phyloP scores from a whole-genome alignment of 169 alveolate species.

The Eimeria sp. region DNA sequence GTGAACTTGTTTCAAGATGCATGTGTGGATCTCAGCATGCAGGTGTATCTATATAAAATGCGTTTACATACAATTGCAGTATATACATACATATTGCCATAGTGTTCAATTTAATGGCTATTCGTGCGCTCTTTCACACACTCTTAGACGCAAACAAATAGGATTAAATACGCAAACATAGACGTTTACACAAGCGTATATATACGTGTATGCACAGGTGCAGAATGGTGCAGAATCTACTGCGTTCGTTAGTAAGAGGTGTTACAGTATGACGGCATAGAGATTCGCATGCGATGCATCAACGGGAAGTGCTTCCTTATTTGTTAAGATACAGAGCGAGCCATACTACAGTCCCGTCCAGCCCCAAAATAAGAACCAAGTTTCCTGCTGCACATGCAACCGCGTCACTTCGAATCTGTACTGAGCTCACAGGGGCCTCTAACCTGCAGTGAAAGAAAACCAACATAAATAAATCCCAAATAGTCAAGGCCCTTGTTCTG shows the following conservation, averaged over 20 bases:
- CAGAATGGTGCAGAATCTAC: background rate
- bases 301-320: background rate
- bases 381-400: conserved; percentile 27
- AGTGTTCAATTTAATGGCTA: no score
- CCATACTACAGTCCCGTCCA: conserved; percentile 18
- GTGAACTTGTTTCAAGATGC: no score
- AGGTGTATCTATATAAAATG: no score
- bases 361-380: background rate
- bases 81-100: no score
- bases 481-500: background rate
- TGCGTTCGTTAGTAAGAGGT: no score
- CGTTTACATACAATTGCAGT: no score
- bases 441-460: background rate
- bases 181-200: background rate
- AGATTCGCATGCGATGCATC: background rate
- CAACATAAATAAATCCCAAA: background rate
- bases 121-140: no score
- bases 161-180: background rate
- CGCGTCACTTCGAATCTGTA: background rate
- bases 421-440: background rate
- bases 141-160: background rate
- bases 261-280: background rate
- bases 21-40: no score
- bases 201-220: background rate
- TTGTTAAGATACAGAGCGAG: background rate